Evolutionary conservation across 2,329 filamentous ascomycete species (phyloP).

Genomic region (Pseudogymnoascus sp.): DNA sequence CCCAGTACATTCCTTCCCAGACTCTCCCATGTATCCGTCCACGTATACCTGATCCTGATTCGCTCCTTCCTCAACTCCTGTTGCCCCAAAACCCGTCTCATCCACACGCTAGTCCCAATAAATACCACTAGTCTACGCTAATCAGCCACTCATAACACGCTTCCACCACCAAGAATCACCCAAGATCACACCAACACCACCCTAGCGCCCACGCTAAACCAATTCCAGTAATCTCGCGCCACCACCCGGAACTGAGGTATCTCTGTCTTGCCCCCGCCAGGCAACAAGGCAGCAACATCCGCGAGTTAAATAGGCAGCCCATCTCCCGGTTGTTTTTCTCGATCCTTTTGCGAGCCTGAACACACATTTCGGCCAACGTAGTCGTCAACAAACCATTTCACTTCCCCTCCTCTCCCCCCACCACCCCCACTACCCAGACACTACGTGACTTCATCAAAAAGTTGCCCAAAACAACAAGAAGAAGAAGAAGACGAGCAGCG

Average conservation of each 20-base stretch:
- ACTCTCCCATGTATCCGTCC: background rate
- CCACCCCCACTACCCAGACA: constrained; percentile 11
- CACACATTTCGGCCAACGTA: constrained; percentile 23
- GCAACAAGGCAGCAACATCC: constrained; percentile 4
- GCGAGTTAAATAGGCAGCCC: constrained; percentile 17
- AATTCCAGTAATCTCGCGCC: background rate
- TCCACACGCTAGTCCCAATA: background rate
- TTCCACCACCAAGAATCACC: constrained; percentile 2
- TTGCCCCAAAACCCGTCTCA: background rate
- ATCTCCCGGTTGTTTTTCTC: constrained; percentile 17
- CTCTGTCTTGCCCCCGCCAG: constrained; percentile 4
- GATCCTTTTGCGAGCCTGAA: constrained; percentile 4
- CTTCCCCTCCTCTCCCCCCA: background rate
- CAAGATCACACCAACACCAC: constrained; percentile 4
- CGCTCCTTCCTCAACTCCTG: background rate
- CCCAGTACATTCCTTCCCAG: background rate
- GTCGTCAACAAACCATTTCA: constrained; percentile 15
- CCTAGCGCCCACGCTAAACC: background rate
- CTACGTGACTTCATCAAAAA: constrained; percentile 5
- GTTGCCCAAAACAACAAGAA: background rate
- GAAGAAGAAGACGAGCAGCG: background rate
- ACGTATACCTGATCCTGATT: background rate
- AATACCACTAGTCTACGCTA: background rate
- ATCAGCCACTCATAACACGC: constrained; percentile 5
- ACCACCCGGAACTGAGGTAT: background rate